Conservation (phyloP, 345 rosid genomes). For the Erucastrum elatum region DNA sequence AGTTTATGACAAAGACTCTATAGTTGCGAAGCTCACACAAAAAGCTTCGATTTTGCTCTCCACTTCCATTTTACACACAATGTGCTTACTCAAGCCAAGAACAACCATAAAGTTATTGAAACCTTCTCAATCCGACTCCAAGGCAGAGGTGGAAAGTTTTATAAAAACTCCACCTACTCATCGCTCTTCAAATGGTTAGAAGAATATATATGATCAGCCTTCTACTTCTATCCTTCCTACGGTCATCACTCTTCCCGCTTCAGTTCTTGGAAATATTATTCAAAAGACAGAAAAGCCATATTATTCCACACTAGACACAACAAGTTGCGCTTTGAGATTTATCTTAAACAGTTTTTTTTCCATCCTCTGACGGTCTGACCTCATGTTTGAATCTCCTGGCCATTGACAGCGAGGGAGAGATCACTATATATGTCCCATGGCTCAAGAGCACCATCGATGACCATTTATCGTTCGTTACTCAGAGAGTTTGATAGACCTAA, state of each 20-base stretch:
- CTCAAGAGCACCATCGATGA: conserved; percentile 34
- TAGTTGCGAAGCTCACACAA: conserved; percentile 23
- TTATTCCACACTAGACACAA: conserved; percentile 7
- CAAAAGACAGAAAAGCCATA: conserved; percentile 15
- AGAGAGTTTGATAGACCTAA: conserved; percentile 26
- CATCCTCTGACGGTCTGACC: not conserved
- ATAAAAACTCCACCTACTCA: conserved; percentile 15
- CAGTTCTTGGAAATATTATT: conserved; percentile 34
- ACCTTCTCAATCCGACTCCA: not conserved
- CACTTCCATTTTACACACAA: not conserved
- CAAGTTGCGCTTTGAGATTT: conserved; percentile 29
- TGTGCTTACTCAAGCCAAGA: conserved; percentile 15
- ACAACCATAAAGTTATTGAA: not conserved
- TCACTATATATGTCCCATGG: conserved; percentile 39
- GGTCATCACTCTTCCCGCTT: conserved; percentile 34
- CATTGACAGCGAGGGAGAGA: conserved; percentile 16
- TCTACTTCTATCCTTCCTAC: conserved; percentile 28
- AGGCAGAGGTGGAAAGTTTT: conserved; percentile 27
- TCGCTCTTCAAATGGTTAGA: conserved; percentile 35
- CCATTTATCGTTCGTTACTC: conserved; percentile 24
- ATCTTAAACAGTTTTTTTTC: not conserved
- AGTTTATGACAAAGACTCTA: conserved; percentile 20
- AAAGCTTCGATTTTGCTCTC: not conserved
- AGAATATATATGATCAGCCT: conserved; percentile 31
- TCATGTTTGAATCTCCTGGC: conserved; percentile 21